Conservation (phyloP, 164 flowering plant genomes). For the Chloranthus sessilifolius region DNA sequence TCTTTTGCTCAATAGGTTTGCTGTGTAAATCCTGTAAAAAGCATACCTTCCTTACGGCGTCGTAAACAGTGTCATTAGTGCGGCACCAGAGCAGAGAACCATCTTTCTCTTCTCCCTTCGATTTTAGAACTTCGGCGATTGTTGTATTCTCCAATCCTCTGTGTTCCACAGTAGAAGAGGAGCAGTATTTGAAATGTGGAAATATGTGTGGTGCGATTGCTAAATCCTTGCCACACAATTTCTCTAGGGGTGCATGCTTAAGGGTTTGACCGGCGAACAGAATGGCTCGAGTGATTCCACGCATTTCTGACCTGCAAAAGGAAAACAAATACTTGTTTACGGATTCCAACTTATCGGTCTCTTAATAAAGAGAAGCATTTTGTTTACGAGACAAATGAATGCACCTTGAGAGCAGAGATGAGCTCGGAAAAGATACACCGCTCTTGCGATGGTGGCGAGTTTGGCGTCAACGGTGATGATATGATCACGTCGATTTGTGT, state of each 20-base stretch:
- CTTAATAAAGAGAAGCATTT: no score
- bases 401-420: no score
- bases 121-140: slow-evolving; percentile 61
- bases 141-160: slow-evolving; percentile 71
- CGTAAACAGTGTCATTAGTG: slow-evolving; percentile 52
- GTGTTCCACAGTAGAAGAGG: slow-evolving; percentile 28
- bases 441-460: no score
- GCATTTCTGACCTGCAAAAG: slow-evolving; percentile 32
- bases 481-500: no score
- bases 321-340: background rate
- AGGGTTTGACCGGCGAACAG: slow-evolving; percentile 24
- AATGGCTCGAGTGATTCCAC: slow-evolving; percentile 26
- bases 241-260: slow-evolving; percentile 17
- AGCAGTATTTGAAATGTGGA: slow-evolving; percentile 22
- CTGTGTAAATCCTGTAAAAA: background rate
- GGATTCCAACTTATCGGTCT: no score
- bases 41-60: slow-evolving; percentile 65
- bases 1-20: no score
- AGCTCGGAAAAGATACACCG: no score
- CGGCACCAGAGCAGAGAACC: slow-evolving; percentile 64
- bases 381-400: no score
- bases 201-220: slow-evolving; percentile 9
- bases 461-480: no score
- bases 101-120: slow-evolving; percentile 46
- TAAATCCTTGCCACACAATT: slow-evolving; percentile 4